Conservation (phyloP, 805 yeast genomes). For the Teunomyces cretensis region DNA sequence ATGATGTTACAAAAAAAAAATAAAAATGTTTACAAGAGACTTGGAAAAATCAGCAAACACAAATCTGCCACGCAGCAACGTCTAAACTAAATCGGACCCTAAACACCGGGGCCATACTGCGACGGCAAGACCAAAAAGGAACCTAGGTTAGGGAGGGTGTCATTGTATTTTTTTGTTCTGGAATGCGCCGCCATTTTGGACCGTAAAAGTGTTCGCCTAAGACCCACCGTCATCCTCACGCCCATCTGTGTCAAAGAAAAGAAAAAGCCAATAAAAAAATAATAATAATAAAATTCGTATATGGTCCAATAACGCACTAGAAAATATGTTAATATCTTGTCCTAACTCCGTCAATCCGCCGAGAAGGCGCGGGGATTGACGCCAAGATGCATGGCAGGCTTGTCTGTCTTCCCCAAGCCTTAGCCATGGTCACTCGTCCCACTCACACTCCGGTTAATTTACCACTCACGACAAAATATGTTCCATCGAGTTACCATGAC, state of each 20-base stretch:
- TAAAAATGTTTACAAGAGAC: background rate
- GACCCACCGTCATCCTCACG: no score
- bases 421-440: background rate
- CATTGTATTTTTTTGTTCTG: no score
- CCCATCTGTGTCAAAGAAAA: slow-evolving; percentile 1
- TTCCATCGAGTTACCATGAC: background rate
- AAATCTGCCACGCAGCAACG: slow-evolving; percentile 1
- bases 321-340: slow-evolving; percentile 4
- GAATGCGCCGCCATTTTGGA: no score
- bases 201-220: no score
- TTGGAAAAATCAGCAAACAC: background rate
- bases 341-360: slow-evolving; percentile 1
- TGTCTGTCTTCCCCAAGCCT: no score
- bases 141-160: no score
- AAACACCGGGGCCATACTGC: no score
- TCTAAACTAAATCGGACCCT: slow-evolving; percentile 3
- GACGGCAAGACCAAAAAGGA: no score
- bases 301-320: slow-evolving; percentile 3
- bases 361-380: slow-evolving; percentile 2
- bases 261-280: background rate
- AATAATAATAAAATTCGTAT: slow-evolving; percentile 1
- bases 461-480: no score
- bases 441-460: background rate
- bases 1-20: background rate
- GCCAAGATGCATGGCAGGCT: background rate